Base-by-base conservation (phyloP, 257 asterid genomes). In the Hygrophila difformis region DNA sequence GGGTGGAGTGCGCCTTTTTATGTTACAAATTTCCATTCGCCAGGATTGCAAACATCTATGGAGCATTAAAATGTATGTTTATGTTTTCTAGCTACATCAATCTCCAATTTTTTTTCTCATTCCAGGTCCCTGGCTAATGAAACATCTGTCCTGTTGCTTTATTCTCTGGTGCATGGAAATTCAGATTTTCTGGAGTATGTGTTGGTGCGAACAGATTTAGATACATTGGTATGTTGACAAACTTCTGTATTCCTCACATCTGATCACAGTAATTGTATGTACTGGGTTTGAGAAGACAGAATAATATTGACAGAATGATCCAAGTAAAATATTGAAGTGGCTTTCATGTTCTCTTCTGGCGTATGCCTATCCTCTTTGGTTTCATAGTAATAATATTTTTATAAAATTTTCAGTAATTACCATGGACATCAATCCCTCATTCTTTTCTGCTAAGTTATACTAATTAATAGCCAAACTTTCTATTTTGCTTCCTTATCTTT, bases 181-280 rank as follows among this genome's bases (percentile, higher is more conserved):
- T 76, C 95, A 23, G 76, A 77, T 60, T 91, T 91, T 64, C 66
- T 87, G 55, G 99, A 86, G 75, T 91, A 91, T 55, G 94, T 86
- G 60, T 73, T 91, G 78, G 99, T 91, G 77, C 93, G 99, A 61
- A 81, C 94, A 44, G 99, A 91, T 71, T 67, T 76, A 13, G 99
- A 91, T 75, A 91, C 93, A 37, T 80, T 91, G 99, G 99, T 91
- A 88, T 31, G 93, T 59, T 37, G 36, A 41, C 50, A 34, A 29
- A 46, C 44, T 9, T 19, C 44, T 52, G 18, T 9, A 22, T 28
- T 5, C 12, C 16, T 3, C 21, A 14, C 13, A 33, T 2, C 37
- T 9, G 12, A 33, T 33, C n/a, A 33, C 4, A 33, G 37, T 9
- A 33, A 33, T 33, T 33, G 37, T 33, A 10, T 26, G 8, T 26